Base-by-base conservation (phyloP, 2,329 filamentous ascomycete species). In the Cercospora citrullina region DNA sequence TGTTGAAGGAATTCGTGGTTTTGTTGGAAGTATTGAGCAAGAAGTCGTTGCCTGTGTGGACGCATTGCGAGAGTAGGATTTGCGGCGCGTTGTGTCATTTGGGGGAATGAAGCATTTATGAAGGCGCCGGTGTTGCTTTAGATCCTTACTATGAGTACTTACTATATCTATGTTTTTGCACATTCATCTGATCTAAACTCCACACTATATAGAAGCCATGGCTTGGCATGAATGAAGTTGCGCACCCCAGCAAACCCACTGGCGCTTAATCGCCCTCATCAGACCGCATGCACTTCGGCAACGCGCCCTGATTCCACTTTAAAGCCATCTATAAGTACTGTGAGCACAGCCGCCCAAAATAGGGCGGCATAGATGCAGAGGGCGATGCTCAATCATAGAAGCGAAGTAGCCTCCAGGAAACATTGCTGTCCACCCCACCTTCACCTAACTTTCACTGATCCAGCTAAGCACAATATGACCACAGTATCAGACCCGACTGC, bases 31-130 rank as follows among this genome's bases (percentile, higher is more conserved):
- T 8, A 60, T 69, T 28, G 65, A 68, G 39, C 16, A 39, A 12
- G 58, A 69, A 42, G 18, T 69, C 10, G 33, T 63, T 26, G 53
- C 45, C 18, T 68, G 68, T 45, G 45, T 66, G 62, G 36, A 58
- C 4, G 57, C 18, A 39, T 48, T 23, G 42, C 42, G 42, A 16
- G 5, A 48, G 6, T 39, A 39, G 36, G 7, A 8, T 39, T n/a
- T 39, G 36, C 36, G 14, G 16, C 36, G 16, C 36, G n/a, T 8
- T 39, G 6, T 39, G 4, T 5, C 3, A 39, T 8, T n/a, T 5
- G 36, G 6, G 3, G 14, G 5, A 4, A 8, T 39, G 42, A 16
- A 48, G 42, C 42, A 23, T 18, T 48, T 16, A 12, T 48, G 42
- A 48, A 48, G 42, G n/a, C 18, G 42, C 42, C 9, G 18, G 18